These are phyloP conservation scores for Colletotrichum sp. DNA, from an alignment of 2,329 filamentous ascomycete genomes.

Conservation along the genomic window DNA sequence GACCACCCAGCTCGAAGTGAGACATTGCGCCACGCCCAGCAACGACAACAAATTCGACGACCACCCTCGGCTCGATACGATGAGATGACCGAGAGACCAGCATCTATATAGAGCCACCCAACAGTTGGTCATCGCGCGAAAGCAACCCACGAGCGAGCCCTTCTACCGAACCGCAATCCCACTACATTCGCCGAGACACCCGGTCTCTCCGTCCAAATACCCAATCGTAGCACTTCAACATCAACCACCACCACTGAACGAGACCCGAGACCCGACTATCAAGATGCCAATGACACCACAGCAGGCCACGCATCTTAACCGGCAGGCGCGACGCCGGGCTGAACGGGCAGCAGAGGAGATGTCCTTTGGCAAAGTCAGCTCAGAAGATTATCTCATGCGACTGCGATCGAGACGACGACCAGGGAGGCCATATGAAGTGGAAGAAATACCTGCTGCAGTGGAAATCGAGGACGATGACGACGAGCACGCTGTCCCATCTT, in stretches of 20 bases:
- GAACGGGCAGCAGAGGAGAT: slow-evolving; percentile 16
- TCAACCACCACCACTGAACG: neutral
- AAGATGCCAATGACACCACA: slow-evolving; percentile 7
- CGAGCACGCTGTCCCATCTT: neutral
- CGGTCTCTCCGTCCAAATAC: neutral
- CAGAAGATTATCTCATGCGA: slow-evolving; percentile 7
- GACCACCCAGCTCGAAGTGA: neutral
- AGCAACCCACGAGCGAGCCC: neutral
- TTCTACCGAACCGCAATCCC: neutral
- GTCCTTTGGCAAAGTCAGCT: slow-evolving; percentile 6
- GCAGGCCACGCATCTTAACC: neutral
- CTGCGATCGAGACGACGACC: slow-evolving; percentile 9
- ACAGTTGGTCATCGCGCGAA: neutral
- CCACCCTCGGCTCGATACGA: neutral
- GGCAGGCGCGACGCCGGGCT: slow-evolving; percentile 10
- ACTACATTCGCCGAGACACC: neutral
- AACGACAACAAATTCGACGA: neutral
- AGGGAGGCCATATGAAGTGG: neutral
- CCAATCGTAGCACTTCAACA: neutral
- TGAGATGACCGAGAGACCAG: neutral
- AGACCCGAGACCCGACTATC: neutral
- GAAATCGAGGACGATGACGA: slow-evolving; percentile 7
- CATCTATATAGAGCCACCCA: neutral
- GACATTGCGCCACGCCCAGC: slow-evolving; percentile 3
- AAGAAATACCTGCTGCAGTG: slow-evolving; percentile 1